Percentiles rank a stretch among this genome's conserved stretches.
These are phyloP conservation scores for Paraphaeosphaeria sporulosa DNA, from an alignment of 2,329 filamentous ascomycete species.

Conservation along the genomic window DNA sequence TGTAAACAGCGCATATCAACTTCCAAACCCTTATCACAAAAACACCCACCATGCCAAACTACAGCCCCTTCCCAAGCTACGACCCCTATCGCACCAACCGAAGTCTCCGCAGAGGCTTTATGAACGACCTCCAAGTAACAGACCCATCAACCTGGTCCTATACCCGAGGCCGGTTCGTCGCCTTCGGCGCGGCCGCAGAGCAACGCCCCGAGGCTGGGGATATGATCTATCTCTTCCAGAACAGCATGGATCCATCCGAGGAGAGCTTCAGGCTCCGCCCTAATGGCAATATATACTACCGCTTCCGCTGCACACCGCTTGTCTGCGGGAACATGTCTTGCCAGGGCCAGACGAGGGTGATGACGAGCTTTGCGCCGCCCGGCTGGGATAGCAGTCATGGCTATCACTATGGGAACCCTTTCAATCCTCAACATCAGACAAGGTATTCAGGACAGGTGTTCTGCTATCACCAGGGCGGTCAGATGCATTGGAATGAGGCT, in stretches of 20 bases:
- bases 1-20: not conserved
- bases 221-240: not conserved
- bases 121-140: not conserved
- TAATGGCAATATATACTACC: not conserved
- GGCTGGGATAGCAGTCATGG: not conserved
- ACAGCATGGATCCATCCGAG: not conserved
- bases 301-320: not conserved
- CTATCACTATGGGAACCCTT: not conserved
- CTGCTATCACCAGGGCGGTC: not conserved
- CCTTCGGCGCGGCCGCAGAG: not conserved
- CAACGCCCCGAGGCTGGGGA: not conserved
- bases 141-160: not conserved
- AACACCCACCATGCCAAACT: not conserved
- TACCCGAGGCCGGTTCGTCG: not conserved
- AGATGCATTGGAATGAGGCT: not conserved
- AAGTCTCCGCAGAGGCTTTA: no score
- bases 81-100: no score
- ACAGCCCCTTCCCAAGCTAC: no score
- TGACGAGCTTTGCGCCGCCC: not conserved
- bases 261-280: not conserved
- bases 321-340: not conserved
- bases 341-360: not conserved
- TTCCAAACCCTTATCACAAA: not conserved
- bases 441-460: not conserved
- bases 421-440: not conserved